Evolutionary conservation across 306 rosid genomes (phyloP), one percentile per base, ranked within the genome.

Genomic region (Corylus americana): DNA sequence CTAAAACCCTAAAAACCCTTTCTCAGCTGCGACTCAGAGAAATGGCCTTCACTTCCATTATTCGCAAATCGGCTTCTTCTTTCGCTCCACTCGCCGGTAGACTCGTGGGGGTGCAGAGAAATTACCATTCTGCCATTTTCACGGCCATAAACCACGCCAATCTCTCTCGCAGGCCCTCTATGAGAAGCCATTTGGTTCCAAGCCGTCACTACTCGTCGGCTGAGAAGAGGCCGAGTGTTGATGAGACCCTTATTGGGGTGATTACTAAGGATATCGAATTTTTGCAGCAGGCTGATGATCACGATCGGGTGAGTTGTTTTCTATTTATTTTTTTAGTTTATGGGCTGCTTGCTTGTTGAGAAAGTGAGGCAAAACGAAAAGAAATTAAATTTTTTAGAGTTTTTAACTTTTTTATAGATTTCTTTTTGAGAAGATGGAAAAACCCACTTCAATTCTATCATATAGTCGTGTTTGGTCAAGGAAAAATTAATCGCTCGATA

Each of bases 1-100:
- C 71, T 75, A 13, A 85, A 85, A 77, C 83, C 89, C 86, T 79
- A 72, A 84, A 81, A 84, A 76, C 84, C 84, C 78, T 59, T 71
- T 13, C 17, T 37, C 17, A 35, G 55, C 66, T 74, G 58, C 70
- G 17, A 48, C 20, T 55, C 59, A 57, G 16, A 49, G 55, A 80
- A 78, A 95, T 95, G 99, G 96, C 92, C 44, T 81, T 90, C 79
- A 59, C 74, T 77, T 88, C 93, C 54, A 85, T 91, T 75, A 73
- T 95, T 77, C 93, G 97, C 80, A 88, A 79, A 79, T 92, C 97
- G 47, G 78, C 82, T 17, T 86, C 87, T 79, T 89, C 88, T 42
- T 73, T 83, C 6, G 83, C 88, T 77, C 90, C 94, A 35, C 27
- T 85, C 0, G 86, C 91, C 3, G 79, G 75, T 77, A 87, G 85